Evolutionary conservation across 2,329 filamentous ascomycete species (phyloP), one percentile per base, ranked within the genome.

Genomic region (Venturia carpophila): DNA sequence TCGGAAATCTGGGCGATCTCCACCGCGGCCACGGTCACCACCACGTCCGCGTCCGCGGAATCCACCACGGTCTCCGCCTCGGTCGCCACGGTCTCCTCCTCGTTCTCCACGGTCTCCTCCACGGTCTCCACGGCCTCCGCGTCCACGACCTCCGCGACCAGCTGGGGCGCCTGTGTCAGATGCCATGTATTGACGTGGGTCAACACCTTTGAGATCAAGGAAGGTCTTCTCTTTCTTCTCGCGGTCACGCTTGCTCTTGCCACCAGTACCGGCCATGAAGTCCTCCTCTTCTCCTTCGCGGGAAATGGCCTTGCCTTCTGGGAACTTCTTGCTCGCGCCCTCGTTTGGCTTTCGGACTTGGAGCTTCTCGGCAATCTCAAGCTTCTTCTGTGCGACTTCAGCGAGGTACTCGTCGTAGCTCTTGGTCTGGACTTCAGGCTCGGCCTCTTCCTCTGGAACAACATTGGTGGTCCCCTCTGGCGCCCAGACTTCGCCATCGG

Each of bases 251-350:
- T 80, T 80, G 77, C 86, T 79, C 88, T 97, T 97, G 80, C 88
- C 88, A 68, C 81, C 83, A 70, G 83, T 78, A 71, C 83, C 87
- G 73, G 88, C 79, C 75, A 96, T 88, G 85, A 90, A 97, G 70
- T 76, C 75, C 71, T 89, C 86, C 72, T 91, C 87, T 64, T 84
- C 83, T 60, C 82, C 76, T 67, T 75, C 75, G 70, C 80, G 82
- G 72, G 76, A 73, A 72, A 86, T 71, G 68, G 82, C 79, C 83
- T 92, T 95, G 76, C 91, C 92, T 73, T 84, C 83, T 73, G 89
- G 90, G 90, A 92, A 96, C 85, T 97, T 94, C 86, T 94, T 93
- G 83, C 91, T 91, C 82, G 82, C 84, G 74, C 92, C 92, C 83
- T 97, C 92, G 83, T 97, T 97, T 78, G 93, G 82, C 82, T 92